A percentile compares a stretch with the other conserved stretches of the same genome.
Conservation (phyloP, 2,329 filamentous ascomycete species). For the Cercospora nicotianae region DNA sequence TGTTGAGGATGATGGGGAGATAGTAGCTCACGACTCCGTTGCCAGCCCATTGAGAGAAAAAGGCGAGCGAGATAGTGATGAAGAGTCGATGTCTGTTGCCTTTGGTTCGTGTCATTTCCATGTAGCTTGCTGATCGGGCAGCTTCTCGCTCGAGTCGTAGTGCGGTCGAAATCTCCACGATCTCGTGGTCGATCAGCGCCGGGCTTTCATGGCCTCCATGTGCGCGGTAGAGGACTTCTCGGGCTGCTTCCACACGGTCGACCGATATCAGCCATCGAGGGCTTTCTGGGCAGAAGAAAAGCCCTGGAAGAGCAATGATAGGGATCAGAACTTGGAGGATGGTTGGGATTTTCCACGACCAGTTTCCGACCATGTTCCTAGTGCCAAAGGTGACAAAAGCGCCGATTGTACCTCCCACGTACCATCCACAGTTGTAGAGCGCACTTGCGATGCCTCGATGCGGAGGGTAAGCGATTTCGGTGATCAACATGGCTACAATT, state of each 20-base stretch:
- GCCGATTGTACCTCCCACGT: conserved; percentile 31
- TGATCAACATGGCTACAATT: conserved; percentile 44
- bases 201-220: conserved; percentile 59
- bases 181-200: conserved; percentile 66
- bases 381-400: conserved; percentile 32
- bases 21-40: conserved; percentile 42
- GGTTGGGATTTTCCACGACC: conserved; percentile 34
- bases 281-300: conserved; percentile 30
- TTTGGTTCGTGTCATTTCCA: conserved; percentile 25
- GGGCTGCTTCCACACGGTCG: conserved; percentile 52
- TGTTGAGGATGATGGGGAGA: conserved; percentile 39
- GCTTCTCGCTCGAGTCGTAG: conserved; percentile 51
- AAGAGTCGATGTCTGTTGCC: conserved; percentile 41
- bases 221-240: conserved; percentile 60
- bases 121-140: conserved; percentile 42
- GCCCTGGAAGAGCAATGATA: conserved; percentile 25
- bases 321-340: conserved; percentile 31
- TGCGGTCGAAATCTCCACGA: conserved; percentile 55
- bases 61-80: conserved; percentile 42
- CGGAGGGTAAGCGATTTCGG: conserved; percentile 48
- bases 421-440: conserved; percentile 42
- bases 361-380: conserved; percentile 23
- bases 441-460: conserved; percentile 41
- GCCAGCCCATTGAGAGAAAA: conserved; percentile 44
- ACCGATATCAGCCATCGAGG: conserved; percentile 32